Conservation (phyloP, 2,329 filamentous ascomycete species). For the Tolypocladium ovalisporum region DNA sequence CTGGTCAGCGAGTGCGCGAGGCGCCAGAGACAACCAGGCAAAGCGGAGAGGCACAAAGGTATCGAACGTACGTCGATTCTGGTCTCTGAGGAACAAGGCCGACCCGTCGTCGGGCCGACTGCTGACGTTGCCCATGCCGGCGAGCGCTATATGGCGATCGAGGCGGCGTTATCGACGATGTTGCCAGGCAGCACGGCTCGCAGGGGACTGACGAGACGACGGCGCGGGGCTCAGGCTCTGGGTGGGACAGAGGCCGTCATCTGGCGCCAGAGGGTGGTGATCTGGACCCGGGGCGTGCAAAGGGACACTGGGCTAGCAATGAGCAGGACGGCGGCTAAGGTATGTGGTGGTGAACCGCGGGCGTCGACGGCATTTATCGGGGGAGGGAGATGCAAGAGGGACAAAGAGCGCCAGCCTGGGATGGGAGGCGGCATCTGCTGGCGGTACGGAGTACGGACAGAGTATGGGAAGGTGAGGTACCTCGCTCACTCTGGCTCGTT, state of each 20-base stretch:
- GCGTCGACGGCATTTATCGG: background rate
- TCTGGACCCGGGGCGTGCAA: background rate
- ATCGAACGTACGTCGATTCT: slow-evolving; percentile 65
- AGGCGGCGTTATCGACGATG: slow-evolving; percentile 1
- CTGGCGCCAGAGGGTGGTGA: slow-evolving; percentile 4
- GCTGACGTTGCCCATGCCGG: slow-evolving; percentile 81
- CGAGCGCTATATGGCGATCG: background rate
- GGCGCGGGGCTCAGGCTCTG: slow-evolving; percentile 14
- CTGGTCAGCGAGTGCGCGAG: slow-evolving; percentile 6
- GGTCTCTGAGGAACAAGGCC: slow-evolving; percentile 77
- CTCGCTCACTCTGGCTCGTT: background rate
- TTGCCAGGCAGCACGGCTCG: background rate
- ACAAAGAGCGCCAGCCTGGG: background rate
- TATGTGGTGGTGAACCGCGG: background rate
- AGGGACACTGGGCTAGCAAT: slow-evolving; percentile 9
- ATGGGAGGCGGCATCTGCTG: background rate
- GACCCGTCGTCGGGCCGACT: slow-evolving; percentile 80
- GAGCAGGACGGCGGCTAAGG: slow-evolving; percentile 3
- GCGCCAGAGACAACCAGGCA: background rate
- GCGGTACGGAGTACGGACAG: background rate
- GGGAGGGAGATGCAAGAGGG: background rate
- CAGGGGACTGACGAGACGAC: slow-evolving; percentile 4
- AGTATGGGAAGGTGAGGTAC: too few relatives aligned
- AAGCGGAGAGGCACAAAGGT: slow-evolving; percentile 10
- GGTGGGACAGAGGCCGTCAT: slow-evolving; percentile 12